Percentiles rank a stretch among this genome's conserved stretches.
Evolutionary conservation across 2,329 filamentous ascomycete species (phyloP).

Genomic region (Phaeophleospora eucalypticola): DNA sequence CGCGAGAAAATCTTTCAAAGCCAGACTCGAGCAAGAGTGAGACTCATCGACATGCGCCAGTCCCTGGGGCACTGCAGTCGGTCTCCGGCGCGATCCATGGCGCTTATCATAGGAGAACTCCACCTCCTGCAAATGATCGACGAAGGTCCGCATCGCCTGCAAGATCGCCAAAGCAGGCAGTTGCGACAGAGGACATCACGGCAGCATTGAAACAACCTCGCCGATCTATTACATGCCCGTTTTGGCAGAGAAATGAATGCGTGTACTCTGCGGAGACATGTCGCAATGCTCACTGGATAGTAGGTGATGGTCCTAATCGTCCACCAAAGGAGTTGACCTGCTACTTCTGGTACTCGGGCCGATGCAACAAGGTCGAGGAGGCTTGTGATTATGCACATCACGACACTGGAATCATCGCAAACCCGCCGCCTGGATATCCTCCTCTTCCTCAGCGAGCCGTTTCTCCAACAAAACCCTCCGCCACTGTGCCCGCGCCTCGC

Average conservation of each 20-base stretch:
- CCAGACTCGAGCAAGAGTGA: too few species aligned
- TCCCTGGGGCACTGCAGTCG: too few species aligned
- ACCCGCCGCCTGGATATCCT: slow-evolving; percentile 2
- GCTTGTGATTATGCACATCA: slow-evolving; percentile 7
- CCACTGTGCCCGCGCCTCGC: too few species aligned
- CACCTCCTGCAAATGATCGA: slow-evolving; percentile 5
- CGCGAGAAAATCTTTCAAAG: too few species aligned
- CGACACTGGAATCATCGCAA: slow-evolving; percentile 3
- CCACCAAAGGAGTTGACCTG: slow-evolving; percentile 2
- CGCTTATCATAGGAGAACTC: slow-evolving; percentile 9
- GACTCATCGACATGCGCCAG: too few species aligned
- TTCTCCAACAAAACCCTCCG: too few species aligned
- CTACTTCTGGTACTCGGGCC: slow-evolving; percentile 8
- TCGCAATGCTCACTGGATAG: slow-evolving; percentile 4
- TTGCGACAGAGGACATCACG: neutral
- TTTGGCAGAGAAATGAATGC: slow-evolving; percentile 10
- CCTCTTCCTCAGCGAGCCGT: too few species aligned
- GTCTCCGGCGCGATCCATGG: neutral
- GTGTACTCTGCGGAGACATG: slow-evolving; percentile 6
- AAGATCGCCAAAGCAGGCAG: neutral
- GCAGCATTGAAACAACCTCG: too few species aligned
- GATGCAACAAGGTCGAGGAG: slow-evolving; percentile 2
- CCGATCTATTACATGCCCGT: slow-evolving; percentile 9
- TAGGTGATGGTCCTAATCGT: neutral
- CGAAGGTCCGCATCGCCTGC: neutral